Evolutionary conservation across 2,329 filamentous ascomycete species (phyloP), one percentile per base, ranked within the genome.

Genomic region (Penicillium sp.): DNA sequence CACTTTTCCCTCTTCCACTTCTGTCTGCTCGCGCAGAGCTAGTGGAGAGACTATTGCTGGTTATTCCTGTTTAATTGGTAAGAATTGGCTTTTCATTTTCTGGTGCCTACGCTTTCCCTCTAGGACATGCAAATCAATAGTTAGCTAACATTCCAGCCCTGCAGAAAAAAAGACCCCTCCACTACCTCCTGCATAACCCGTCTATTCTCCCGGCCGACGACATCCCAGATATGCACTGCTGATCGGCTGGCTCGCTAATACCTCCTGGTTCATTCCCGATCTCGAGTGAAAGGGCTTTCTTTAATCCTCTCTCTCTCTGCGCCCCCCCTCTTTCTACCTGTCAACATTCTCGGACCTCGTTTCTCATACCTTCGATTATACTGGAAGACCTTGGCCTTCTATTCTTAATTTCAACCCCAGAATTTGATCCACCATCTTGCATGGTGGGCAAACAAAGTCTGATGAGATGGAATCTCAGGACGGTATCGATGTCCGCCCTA

Each of bases 401-500:
- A 37, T 24, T 15, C n/a, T 45, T 24, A 21, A 37, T 24, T 24
- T 49, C 29, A 21, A 41, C 41, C 29, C 17, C 48, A 15, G 28
- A 38, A 21, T 13, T 42, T 32, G 33, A 17, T 29, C 31, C 15
- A 22, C n/a, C 17, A 17, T 37, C 31, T 55, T 64, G 57, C 64
- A 68, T 68, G 65, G 60, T 64, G 54, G 55, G 51, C 51, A 54
- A 46, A 53, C 56, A 42, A 51, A 55, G 29, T 57, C 53, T 53
- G 59, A 61, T 61, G 64, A 61, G 61, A 73, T 71, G 70, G 69
- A 70, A 57, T 67, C 64, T 66, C 65, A 69, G 61, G 70, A 74
- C 60, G 81, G 79, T 54, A 70, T 83, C 51, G 77, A 80, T 64
- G 66, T 79, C 66, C 80, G 78, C 62, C 73, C 76, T 37, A 85